Conservation (phyloP, 305 asterid species). For the Petunia hybrid region DNA sequence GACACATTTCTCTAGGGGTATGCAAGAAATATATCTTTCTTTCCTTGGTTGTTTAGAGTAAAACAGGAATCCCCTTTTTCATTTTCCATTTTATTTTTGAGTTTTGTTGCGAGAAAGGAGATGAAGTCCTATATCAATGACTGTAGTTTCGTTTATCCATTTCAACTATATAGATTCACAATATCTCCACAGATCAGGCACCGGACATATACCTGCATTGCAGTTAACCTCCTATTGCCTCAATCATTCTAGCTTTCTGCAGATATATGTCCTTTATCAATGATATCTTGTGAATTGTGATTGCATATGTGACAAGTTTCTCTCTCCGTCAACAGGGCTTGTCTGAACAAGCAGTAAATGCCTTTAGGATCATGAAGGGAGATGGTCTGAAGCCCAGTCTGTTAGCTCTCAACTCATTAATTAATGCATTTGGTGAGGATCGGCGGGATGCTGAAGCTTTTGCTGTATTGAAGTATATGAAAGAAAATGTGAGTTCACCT, state of each 20-base stretch:
- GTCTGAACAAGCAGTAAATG: conserved; percentile 90
- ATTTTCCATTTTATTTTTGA: too few relatives aligned
- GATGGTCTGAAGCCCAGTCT: conserved; percentile 90
- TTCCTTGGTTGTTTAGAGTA: too few relatives aligned
- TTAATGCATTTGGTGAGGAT: conserved; percentile 97
- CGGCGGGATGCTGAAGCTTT: conserved; percentile 89
- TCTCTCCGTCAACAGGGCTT: conserved; percentile 65
- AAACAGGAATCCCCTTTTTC: too few relatives aligned
- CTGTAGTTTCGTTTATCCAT: too few relatives aligned
- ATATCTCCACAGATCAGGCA: neutral
- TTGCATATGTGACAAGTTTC: conserved; percentile 15
- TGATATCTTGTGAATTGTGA: neutral
- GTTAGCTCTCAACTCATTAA: conserved; percentile 83
- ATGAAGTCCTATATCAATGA: too few relatives aligned
- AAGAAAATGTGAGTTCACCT: conserved; percentile 73
- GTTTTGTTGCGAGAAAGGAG: too few relatives aligned
- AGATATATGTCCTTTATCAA: neutral
- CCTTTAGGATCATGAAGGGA: conserved; percentile 86
- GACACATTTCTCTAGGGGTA: too few relatives aligned
- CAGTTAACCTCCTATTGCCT: neutral
- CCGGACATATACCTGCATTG: neutral
- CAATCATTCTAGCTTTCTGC: neutral
- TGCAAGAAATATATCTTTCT: too few relatives aligned
- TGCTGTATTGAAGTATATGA: conserved; percentile 91
- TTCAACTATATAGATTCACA: too few relatives aligned